Evolutionary conservation across 495 filamentous ascomycete genomes (phyloP).

Genomic region (Lindgomyces ingoldianus): DNA sequence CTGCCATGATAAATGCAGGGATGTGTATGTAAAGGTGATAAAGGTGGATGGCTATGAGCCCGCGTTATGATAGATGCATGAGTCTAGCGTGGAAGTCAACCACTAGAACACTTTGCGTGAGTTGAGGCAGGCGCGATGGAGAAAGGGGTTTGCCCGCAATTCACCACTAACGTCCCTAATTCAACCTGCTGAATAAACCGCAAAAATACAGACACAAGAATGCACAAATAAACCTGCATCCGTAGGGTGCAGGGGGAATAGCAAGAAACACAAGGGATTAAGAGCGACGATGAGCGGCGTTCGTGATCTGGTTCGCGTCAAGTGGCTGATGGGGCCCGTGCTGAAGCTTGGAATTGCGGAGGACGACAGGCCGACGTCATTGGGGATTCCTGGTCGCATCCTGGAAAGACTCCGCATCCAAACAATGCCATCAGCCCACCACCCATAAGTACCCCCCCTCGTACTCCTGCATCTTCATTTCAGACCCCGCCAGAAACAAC

Average conservation of each 20-base stretch:
- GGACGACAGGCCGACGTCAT: slow-evolving; percentile 32
- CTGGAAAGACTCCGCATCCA: background rate
- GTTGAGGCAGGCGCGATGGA: slow-evolving; percentile 3
- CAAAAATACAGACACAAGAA: background rate
- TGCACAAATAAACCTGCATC: background rate
- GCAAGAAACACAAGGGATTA: slow-evolving; percentile 4
- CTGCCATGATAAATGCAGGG: slow-evolving; percentile 47
- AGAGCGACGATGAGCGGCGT: background rate
- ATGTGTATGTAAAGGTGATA: background rate
- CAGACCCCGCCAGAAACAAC: background rate
- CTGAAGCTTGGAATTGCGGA: slow-evolving; percentile 9
- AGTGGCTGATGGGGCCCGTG: slow-evolving; percentile 17
- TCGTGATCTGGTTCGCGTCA: slow-evolving; percentile 23
- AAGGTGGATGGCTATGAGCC: background rate
- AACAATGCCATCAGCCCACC: slow-evolving; percentile 12
- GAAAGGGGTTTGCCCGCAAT: no score
- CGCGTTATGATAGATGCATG: slow-evolving; percentile 13
- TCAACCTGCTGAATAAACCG: background rate
- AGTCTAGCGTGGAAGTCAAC: background rate
- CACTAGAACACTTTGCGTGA: background rate
- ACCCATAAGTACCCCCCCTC: background rate
- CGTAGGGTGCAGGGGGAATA: slow-evolving; percentile 1
- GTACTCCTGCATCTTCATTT: slow-evolving; percentile 11
- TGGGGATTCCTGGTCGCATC: background rate
- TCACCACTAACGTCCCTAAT: no score